Evolutionary conservation across 2,329 filamentous ascomycete species (phyloP).

Genomic region (Celoporthe dispersa): DNA sequence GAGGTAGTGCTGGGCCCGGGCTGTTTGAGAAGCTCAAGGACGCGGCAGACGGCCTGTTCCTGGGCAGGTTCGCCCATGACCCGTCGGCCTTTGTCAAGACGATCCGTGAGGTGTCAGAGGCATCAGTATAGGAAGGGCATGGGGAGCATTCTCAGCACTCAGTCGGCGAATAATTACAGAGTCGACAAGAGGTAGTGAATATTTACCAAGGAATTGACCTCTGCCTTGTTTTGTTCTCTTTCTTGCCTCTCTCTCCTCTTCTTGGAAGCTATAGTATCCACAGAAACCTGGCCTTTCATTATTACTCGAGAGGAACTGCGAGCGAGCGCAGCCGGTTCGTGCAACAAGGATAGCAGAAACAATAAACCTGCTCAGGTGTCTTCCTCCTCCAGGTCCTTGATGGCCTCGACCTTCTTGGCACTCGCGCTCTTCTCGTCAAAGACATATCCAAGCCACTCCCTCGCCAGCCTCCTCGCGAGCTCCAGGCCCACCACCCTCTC

Average conservation of each 20-base stretch:
- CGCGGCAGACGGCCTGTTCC: conserved; percentile 78
- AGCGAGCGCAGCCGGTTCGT: not conserved
- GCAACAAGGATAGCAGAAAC: not conserved
- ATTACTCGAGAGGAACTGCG: too few species aligned
- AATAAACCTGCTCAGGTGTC: not conserved
- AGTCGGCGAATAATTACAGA: too few species aligned
- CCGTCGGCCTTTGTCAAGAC: conserved; percentile 72
- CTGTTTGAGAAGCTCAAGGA: conserved; percentile 70
- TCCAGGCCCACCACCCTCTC: conserved; percentile 83
- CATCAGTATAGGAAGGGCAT: conserved; percentile 35
- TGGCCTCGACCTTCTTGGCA: conserved; percentile 54
- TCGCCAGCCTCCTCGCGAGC: conserved; percentile 74
- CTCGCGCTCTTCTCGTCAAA: conserved; percentile 70
- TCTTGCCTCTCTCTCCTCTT: too few species aligned
- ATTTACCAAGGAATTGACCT: not conserved
- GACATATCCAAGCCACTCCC: conserved; percentile 82
- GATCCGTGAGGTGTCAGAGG: conserved; percentile 68
- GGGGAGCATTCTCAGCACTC: too few species aligned
- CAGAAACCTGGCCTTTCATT: not conserved
- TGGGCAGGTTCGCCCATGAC: conserved; percentile 82
- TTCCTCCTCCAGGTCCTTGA: conserved; percentile 39
- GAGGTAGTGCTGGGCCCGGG: conserved; percentile 81
- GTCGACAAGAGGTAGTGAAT: not conserved
- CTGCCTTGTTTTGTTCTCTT: too few species aligned
- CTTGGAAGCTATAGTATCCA: not conserved